phyloP scores from a whole-genome alignment of 108 stramenopile genomes.

The Epipyxis sp. region DNA sequence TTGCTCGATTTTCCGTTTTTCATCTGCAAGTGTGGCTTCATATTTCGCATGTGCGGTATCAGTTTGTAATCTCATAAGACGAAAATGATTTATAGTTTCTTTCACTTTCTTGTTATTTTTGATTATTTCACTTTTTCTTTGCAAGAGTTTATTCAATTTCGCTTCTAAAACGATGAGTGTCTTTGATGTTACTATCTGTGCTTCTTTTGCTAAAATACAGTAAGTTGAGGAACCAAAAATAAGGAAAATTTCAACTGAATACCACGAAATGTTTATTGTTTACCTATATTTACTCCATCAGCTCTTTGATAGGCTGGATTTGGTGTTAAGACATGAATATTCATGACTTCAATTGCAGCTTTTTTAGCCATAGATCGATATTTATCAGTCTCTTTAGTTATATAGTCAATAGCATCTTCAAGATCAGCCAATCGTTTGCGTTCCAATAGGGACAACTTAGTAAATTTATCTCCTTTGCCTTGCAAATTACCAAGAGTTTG shows the following conservation, averaged over 20 bases:
- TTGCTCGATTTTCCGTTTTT: slow-evolving; percentile 58
- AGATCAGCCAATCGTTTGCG: slow-evolving; percentile 16
- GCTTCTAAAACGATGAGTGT: slow-evolving; percentile 62
- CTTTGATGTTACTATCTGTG: slow-evolving; percentile 66
- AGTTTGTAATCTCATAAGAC: slow-evolving; percentile 59
- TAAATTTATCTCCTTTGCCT: slow-evolving; percentile 32
- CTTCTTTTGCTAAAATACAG: too few relatives aligned
- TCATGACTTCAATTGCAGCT: slow-evolving; percentile 63
- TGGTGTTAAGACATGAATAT: slow-evolving; percentile 59
- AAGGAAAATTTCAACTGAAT: too few relatives aligned
- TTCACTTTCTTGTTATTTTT: slow-evolving; percentile 60
- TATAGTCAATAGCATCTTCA: slow-evolving; percentile 4
- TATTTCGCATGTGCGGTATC: slow-evolving; percentile 47
- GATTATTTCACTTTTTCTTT: slow-evolving; percentile 57
- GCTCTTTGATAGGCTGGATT: slow-evolving; percentile 66
- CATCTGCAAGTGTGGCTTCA: not conserved
- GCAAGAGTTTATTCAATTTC: slow-evolving; percentile 61
- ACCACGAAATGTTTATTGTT: too few relatives aligned
- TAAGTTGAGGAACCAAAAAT: too few relatives aligned
- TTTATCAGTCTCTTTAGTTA: slow-evolving; percentile 45
- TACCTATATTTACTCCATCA: slow-evolving; percentile 65
- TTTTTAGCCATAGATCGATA: slow-evolving; percentile 58
- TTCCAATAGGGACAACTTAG: not conserved
- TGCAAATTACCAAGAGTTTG: slow-evolving; percentile 3
- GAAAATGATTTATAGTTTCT: slow-evolving; percentile 61